Percentiles rank a stretch among this genome's conserved stretches.
Evolutionary conservation across 164 flowering plant genomes (phyloP).

Genomic region (Vitis riparia): DNA sequence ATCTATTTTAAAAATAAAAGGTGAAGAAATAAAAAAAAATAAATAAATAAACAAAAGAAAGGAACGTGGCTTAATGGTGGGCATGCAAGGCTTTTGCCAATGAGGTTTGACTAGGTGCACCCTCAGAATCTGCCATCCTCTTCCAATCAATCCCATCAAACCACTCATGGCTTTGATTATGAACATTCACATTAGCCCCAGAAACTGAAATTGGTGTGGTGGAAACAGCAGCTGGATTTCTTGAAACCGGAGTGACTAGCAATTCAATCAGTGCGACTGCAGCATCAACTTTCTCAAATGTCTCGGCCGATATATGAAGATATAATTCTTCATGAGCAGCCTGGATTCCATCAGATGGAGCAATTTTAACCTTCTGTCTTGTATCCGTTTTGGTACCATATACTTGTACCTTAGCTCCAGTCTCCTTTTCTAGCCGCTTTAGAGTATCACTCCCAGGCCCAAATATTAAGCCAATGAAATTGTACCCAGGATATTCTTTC

Average conservation of each 20-base stretch:
- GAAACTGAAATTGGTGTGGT: too few species aligned
- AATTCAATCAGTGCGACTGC: slow-evolving; percentile 78
- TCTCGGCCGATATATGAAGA: slow-evolving; percentile 76
- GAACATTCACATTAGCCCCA: too few species aligned
- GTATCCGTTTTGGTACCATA: slow-evolving; percentile 61
- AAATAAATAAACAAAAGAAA: too few species aligned
- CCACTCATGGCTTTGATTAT: too few species aligned
- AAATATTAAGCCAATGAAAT: slow-evolving; percentile 68
- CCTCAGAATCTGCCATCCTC: too few species aligned
- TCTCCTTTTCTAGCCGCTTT: slow-evolving; percentile 90
- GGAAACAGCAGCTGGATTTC: too few species aligned
- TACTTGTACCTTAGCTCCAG: slow-evolving; percentile 74
- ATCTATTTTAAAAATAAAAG: too few species aligned
- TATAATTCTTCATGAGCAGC: slow-evolving; percentile 58
- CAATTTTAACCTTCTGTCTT: slow-evolving; percentile 77
- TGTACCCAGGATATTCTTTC: slow-evolving; percentile 69
- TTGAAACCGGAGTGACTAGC: slow-evolving; percentile 32
- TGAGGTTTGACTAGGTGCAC: too few species aligned
- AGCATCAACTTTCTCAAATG: slow-evolving; percentile 90
- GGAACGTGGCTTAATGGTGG: too few species aligned
- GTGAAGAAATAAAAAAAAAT: too few species aligned
- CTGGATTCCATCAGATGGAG: slow-evolving; percentile 44
- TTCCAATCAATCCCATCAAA: too few species aligned
- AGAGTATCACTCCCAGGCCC: slow-evolving; percentile 77
- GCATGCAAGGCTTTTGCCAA: too few species aligned